These are phyloP conservation scores for Zymoseptoria brevis DNA, from an alignment of 2,329 filamentous ascomycete species.

Conservation along the genomic window DNA sequence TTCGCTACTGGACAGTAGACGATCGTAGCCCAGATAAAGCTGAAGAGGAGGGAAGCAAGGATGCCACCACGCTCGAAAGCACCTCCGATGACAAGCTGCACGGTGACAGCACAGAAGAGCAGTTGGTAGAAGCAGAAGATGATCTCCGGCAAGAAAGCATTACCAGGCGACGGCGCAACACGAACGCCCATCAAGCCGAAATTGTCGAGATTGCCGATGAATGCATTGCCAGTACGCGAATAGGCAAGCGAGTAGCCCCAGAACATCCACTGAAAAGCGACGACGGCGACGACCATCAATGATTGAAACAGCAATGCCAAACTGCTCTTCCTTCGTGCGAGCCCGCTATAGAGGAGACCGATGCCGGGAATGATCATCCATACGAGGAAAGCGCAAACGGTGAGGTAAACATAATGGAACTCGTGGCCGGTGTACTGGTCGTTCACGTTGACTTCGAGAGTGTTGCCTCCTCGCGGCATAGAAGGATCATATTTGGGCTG, in stretches of 20 bases:
- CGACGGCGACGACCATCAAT: slow-evolving; percentile 49
- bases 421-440: slow-evolving; percentile 52
- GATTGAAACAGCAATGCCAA: slow-evolving; percentile 56
- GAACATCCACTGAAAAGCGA: slow-evolving; percentile 56
- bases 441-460: slow-evolving; percentile 48
- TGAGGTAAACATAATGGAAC: slow-evolving; percentile 54
- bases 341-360: slow-evolving; percentile 56
- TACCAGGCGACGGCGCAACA: slow-evolving; percentile 53
- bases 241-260: slow-evolving; percentile 58
- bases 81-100: slow-evolving; percentile 58
- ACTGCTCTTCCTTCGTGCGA: slow-evolving; percentile 55
- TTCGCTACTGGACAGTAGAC: slow-evolving; percentile 58
- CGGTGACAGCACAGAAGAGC: slow-evolving; percentile 54
- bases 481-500: slow-evolving; percentile 33
- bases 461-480: slow-evolving; percentile 48
- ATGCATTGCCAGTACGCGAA: slow-evolving; percentile 50
- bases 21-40: slow-evolving; percentile 56
- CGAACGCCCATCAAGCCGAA: slow-evolving; percentile 55
- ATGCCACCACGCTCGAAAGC: slow-evolving; percentile 58
- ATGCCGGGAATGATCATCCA: slow-evolving; percentile 62
- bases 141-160: slow-evolving; percentile 52
- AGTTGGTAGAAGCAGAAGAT: slow-evolving; percentile 60
- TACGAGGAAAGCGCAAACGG: slow-evolving; percentile 53
- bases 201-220: slow-evolving; percentile 55
- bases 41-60: slow-evolving; percentile 55